Percentiles rank a stretch among this genome's conserved stretches.
Conservation (phyloP, 106 monocot genomes). For the Dendrobium chrysotoxum region DNA sequence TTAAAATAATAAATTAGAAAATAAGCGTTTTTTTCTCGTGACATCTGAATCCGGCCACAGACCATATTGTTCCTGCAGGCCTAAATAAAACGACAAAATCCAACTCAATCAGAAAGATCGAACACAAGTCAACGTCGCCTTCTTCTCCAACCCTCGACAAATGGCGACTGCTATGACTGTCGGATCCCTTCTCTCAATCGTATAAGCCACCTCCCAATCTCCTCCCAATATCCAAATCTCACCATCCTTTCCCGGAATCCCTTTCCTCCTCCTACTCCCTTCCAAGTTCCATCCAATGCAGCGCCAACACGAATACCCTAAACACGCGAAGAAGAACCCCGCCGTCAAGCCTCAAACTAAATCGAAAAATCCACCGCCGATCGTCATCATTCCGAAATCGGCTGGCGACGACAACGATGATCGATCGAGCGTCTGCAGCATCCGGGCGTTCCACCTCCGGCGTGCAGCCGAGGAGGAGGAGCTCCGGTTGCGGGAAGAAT, state of each 20-base stretch:
- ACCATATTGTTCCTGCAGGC: background rate
- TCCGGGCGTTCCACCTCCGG: background rate
- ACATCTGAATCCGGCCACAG: background rate
- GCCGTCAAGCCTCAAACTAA: background rate
- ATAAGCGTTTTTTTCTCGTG: too few species aligned
- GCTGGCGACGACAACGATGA: background rate
- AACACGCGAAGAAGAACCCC: background rate
- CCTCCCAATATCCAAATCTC: background rate
- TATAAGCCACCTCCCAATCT: background rate
- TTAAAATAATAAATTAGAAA: too few species aligned
- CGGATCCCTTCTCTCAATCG: background rate
- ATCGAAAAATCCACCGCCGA: background rate
- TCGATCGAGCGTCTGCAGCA: conserved; percentile 9
- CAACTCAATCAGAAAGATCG: background rate
- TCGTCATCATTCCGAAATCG: background rate
- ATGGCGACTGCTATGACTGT: background rate
- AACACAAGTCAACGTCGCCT: background rate
- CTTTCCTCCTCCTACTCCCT: background rate
- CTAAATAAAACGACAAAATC: background rate
- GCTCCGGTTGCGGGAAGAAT: conserved; percentile 1
- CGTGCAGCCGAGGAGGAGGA: conserved; percentile 4
- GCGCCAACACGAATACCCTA: background rate
- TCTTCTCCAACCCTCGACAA: background rate
- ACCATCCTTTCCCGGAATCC: background rate
- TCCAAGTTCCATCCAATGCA: background rate